Conservation (phyloP, 1,284 basidiomycete species). For the Leccinum griseonigrum region DNA sequence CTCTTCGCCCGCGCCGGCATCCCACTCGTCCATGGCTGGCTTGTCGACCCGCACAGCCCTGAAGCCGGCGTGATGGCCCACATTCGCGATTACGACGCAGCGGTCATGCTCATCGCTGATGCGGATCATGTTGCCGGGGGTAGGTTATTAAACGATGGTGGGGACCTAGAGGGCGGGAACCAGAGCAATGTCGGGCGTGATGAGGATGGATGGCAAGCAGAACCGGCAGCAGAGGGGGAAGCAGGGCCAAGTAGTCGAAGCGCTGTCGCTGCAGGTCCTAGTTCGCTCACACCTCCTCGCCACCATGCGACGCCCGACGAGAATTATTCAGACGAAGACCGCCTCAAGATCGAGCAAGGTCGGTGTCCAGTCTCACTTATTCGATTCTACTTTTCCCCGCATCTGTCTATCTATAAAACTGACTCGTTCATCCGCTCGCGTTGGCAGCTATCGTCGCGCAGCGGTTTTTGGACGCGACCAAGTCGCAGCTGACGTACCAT, state of each 20-base stretch:
- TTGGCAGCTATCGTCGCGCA: conserved; percentile 62
- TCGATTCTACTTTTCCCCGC: not conserved
- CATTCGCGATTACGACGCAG: conserved; percentile 65
- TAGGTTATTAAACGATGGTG: conserved; percentile 40
- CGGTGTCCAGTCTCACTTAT: conserved; percentile 21
- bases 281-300: not conserved
- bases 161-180: not conserved
- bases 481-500: conserved; percentile 85
- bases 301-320: not conserved
- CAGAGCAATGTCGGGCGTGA: conserved; percentile 19
- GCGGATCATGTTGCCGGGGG: conserved; percentile 73
- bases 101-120: conserved; percentile 71
- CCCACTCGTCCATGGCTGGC: conserved; percentile 86
- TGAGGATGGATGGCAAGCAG: not conserved
- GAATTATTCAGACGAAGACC: conserved; percentile 44
- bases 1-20: conserved; percentile 84
- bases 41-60: conserved; percentile 72
- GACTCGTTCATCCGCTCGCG: not conserved
- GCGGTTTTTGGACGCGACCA: conserved; percentile 68
- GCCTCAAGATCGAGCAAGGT: conserved; percentile 67
- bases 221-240: not conserved
- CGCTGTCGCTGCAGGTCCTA: conserved; percentile 20
- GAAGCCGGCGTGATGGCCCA: conserved; percentile 57
- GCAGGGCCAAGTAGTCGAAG: conserved; percentile 12
- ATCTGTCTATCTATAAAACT: not conserved